Evolutionary conservation across 78 protist species (phyloP), one percentile per base, ranked within the genome.

Genomic region (Planoprotostelium fungivorum): DNA sequence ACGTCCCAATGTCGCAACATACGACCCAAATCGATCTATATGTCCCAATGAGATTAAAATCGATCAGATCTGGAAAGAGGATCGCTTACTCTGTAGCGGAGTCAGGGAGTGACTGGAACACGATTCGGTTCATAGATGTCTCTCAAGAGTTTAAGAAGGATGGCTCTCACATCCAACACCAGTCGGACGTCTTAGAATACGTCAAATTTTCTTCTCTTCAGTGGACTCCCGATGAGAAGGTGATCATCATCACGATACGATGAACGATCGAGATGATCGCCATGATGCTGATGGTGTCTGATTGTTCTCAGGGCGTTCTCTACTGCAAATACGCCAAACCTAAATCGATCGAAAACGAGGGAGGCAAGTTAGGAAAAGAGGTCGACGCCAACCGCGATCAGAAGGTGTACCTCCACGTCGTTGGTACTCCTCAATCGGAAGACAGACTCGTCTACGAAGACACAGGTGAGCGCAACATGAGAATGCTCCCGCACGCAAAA

Each of bases 61-160:
- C 5, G 16, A 51, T 51, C 16, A 35, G 84, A n/a, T 35, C 85
- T 34, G 98, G 95, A 31, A n/a, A 35, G n/a, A 5, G 34, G 35
- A 84, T 94, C 34, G 96, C 94, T 31, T 92, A 91, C 36, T 87
- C 94, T 9, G 63, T 89, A 34, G 38, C 92, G 9, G 83, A 88
- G 38, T 88, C 91, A 37, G 99, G 98, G 37, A 38, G 91, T 1
- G 99, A 97, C 87, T 97, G 99, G 98, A 86, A 84, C 37, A 90
- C 90, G 5, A 35, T 96, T 1, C 16, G 90, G n/a, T 63, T 97
- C 25, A 25, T 35, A 10, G 83, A 84, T 10, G 39, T 89, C 0
- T 90, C 86, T 28, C 63, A 83, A 1, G 90, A 38, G 0, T 35
- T 38, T 0, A 87, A n/a, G n/a, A n/a, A n/a, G n/a, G n/a, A n/a